Evolutionary conservation across 1,284 basidiomycete genomes (phyloP).

Genomic region (Phellinidium pouzarii): DNA sequence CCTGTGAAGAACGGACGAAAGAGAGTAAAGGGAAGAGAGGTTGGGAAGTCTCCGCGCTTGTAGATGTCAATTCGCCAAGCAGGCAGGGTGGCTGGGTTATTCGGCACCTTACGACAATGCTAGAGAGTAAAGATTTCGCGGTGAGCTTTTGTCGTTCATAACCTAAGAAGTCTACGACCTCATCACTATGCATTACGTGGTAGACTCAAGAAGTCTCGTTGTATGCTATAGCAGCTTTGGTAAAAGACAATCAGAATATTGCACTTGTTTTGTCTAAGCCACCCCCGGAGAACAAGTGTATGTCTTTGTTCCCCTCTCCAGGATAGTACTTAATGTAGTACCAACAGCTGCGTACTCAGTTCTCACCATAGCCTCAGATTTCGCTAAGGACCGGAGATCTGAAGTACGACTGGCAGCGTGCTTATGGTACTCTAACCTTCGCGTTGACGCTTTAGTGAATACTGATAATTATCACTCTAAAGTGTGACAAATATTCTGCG

Average conservation of each 20-base stretch:
- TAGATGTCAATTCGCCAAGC: slow-evolving; percentile 33
- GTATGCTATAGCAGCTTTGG: slow-evolving; percentile 60
- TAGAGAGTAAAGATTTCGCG: slow-evolving; percentile 49
- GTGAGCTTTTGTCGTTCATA: slow-evolving; percentile 28
- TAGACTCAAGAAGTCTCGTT: slow-evolving; percentile 69
- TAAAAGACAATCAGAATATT: slow-evolving; percentile 55
- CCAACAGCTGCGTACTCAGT: slow-evolving; percentile 26
- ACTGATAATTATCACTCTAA: slow-evolving; percentile 1
- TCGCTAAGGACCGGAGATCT: slow-evolving; percentile 47
- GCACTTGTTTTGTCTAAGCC: slow-evolving; percentile 41
- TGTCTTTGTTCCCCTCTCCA: background rate
- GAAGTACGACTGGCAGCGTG: slow-evolving; percentile 63
- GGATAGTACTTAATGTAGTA: background rate
- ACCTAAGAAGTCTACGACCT: background rate
- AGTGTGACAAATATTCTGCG: slow-evolving; percentile 57
- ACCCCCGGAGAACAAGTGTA: slow-evolving; percentile 34
- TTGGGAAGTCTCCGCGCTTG: slow-evolving; percentile 51
- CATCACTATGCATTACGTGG: background rate
- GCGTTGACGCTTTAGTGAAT: background rate
- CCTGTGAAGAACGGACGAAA: slow-evolving; percentile 43
- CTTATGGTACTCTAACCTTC: slow-evolving; percentile 42
- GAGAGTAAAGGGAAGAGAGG: slow-evolving; percentile 56
- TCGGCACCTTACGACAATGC: slow-evolving; percentile 39
- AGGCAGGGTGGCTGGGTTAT: slow-evolving; percentile 54
- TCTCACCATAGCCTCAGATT: slow-evolving; percentile 37